These are phyloP conservation scores for Leavenworthia alabamica DNA, from an alignment of 345 rosid genomes.

Conservation along the genomic window DNA sequence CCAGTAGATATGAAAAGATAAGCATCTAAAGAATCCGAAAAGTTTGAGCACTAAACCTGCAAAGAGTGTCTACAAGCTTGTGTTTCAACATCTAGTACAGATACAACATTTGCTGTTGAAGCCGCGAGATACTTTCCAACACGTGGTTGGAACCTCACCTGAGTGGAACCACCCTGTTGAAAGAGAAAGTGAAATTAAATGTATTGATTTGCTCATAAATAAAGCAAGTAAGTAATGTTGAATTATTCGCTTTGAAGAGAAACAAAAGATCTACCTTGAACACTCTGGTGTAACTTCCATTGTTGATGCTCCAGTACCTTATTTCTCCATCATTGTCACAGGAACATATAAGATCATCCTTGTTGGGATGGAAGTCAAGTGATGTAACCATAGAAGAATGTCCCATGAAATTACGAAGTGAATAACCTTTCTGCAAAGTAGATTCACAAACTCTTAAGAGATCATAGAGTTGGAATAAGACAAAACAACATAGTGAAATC, in stretches of 20 bases:
- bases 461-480: constrained; percentile 3
- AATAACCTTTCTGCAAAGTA: constrained; percentile 69
- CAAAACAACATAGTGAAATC: neutral
- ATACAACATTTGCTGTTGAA: constrained; percentile 69
- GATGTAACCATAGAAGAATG: constrained; percentile 70
- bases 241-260: neutral
- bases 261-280: constrained; percentile 57
- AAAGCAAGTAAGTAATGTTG: neutral
- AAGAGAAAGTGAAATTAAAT: neutral
- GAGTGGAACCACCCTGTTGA: constrained; percentile 73
- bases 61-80: constrained; percentile 61
- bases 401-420: constrained; percentile 77
- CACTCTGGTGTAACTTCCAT: constrained; percentile 65
- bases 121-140: constrained; percentile 90
- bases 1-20: too few relatives aligned
- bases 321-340: constrained; percentile 88
- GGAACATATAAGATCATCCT: constrained; percentile 89
- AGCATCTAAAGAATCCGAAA: neutral
- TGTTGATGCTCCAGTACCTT: constrained; percentile 85
- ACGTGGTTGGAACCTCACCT: constrained; percentile 89
- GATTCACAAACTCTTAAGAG: neutral
- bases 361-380: constrained; percentile 86
- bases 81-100: constrained; percentile 84
- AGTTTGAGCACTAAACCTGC: constrained; percentile 42
- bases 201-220: neutral